Conservation (phyloP, 139 green algal species). For the Microglena sp. region DNA sequence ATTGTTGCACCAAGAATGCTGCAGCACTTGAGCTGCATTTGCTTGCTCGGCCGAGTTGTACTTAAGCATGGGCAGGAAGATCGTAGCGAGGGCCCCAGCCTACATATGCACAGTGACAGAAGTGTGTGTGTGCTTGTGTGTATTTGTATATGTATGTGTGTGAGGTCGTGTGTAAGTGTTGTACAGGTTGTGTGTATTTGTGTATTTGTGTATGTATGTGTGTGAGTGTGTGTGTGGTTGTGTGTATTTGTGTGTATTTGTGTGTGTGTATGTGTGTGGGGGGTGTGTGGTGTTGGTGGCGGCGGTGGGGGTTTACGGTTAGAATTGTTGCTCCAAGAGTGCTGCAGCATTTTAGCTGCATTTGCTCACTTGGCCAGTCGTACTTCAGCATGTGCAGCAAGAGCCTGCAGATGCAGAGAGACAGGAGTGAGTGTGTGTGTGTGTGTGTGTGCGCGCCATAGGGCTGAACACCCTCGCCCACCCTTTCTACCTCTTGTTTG, state of each 20-base stretch:
- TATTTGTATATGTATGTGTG: background rate
- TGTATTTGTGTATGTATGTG: background rate
- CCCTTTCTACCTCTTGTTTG: slow-evolving; percentile 65
- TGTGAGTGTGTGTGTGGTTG: background rate
- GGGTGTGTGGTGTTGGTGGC: too few species aligned
- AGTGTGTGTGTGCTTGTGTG: background rate
- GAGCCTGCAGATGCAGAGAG: too few species aligned
- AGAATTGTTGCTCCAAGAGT: too few species aligned
- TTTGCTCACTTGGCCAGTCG: too few species aligned
- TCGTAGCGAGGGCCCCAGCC: slow-evolving; percentile 59
- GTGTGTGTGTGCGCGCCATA: too few species aligned
- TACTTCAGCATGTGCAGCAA: too few species aligned
- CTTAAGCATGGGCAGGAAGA: slow-evolving; percentile 89
- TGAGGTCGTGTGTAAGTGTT: background rate
- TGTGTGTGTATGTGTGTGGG: background rate
- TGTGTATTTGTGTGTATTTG: background rate
- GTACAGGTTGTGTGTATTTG: background rate
- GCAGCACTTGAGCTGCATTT: slow-evolving; percentile 70
- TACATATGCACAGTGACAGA: background rate
- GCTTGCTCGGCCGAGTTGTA: slow-evolving; percentile 68
- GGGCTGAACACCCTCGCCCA: too few species aligned
- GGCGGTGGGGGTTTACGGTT: too few species aligned
- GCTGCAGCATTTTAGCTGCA: background rate
- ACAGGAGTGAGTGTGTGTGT: too few species aligned
- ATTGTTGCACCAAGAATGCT: slow-evolving; percentile 34